Conservation (phyloP, 768 basidiomycete species). For the Sarcomyxa edulis region DNA sequence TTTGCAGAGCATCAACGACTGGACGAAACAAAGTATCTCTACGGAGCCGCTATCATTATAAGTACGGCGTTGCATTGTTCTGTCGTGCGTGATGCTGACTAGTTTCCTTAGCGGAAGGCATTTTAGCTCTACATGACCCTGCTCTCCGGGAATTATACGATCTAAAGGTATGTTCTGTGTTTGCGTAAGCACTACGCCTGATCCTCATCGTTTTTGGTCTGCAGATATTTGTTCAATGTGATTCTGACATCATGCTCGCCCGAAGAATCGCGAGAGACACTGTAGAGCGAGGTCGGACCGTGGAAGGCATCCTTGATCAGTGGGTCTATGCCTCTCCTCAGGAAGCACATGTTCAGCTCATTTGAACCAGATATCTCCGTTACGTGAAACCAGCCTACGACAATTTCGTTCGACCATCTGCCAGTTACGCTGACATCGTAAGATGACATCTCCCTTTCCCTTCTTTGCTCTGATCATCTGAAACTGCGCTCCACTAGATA, state of each 20-base stretch:
- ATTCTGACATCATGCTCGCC: slow-evolving; percentile 96
- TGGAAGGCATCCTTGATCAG: slow-evolving; percentile 89
- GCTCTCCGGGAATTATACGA: slow-evolving; percentile 79
- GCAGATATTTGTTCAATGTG: slow-evolving; percentile 86
- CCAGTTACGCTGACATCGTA: slow-evolving; percentile 87
- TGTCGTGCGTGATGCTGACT: too few relatives aligned
- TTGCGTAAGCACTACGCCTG: neutral
- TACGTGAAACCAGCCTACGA: slow-evolving; percentile 96
- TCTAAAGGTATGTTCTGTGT: slow-evolving; percentile 69
- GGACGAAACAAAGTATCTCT: slow-evolving; percentile 78
- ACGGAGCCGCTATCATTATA: slow-evolving; percentile 91
- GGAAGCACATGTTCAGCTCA: neutral
- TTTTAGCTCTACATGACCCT: slow-evolving; percentile 84
- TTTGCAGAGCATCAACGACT: slow-evolving; percentile 86
- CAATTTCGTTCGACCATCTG: slow-evolving; percentile 86
- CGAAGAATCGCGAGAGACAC: slow-evolving; percentile 86
- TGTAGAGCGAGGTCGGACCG: slow-evolving; percentile 78
- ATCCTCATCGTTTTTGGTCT: neutral
- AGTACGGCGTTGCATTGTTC: too few relatives aligned
- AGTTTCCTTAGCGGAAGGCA: slow-evolving; percentile 68
- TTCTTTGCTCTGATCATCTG: too few relatives aligned
- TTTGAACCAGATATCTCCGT: slow-evolving; percentile 66
- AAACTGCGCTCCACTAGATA: too few relatives aligned
- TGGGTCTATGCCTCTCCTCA: slow-evolving; percentile 25
- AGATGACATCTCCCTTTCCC: slow-evolving; percentile 12